A percentile compares a stretch with the other conserved stretches of the same genome.
Evolutionary conservation across 495 filamentous ascomycete species (phyloP).

Genomic region (Penicillium turbatum): DNA sequence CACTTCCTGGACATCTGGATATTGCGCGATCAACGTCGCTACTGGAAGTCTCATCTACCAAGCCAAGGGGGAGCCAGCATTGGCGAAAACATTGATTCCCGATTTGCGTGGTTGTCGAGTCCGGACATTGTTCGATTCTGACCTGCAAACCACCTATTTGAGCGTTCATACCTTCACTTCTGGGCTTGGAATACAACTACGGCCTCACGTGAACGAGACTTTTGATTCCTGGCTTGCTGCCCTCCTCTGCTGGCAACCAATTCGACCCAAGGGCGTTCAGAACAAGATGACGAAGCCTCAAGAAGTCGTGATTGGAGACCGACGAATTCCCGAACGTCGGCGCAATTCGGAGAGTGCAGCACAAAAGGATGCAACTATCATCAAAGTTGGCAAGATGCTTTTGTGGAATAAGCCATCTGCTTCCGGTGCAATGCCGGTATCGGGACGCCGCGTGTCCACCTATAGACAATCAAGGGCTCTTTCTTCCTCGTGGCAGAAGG

Average conservation of each 20-base stretch:
- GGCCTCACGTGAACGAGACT: constrained; percentile 68
- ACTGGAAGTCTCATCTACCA: constrained; percentile 54
- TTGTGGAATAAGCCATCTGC: constrained; percentile 68
- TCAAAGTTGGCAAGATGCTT: constrained; percentile 93
- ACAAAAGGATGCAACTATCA: constrained; percentile 80
- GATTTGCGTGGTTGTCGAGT: constrained; percentile 88
- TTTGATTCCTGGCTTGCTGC: constrained; percentile 92
- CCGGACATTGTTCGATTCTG: constrained; percentile 57
- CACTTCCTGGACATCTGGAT: constrained; percentile 51
- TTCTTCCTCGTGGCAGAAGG: constrained; percentile 68
- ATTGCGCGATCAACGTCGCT: constrained; percentile 55
- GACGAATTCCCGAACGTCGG: constrained; percentile 48
- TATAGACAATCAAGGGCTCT: constrained; percentile 53
- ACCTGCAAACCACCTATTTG: constrained; percentile 66
- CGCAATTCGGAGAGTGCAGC: constrained; percentile 58
- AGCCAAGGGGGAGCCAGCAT: constrained; percentile 52
- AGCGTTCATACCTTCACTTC: constrained; percentile 71
- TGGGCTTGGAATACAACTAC: constrained; percentile 66
- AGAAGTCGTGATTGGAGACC: constrained; percentile 47
- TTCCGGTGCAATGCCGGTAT: constrained; percentile 38
- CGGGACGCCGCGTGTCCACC: constrained; percentile 43
- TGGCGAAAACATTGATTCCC: constrained; percentile 61
- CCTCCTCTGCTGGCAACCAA: constrained; percentile 88
- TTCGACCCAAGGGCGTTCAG: constrained; percentile 68
- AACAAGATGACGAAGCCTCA: constrained; percentile 70